Percentiles rank a stretch among this genome's conserved stretches.
These are phyloP conservation scores for Raffaelea ambrosiae DNA, from an alignment of 2,329 filamentous ascomycete species.

Conservation along the genomic window DNA sequence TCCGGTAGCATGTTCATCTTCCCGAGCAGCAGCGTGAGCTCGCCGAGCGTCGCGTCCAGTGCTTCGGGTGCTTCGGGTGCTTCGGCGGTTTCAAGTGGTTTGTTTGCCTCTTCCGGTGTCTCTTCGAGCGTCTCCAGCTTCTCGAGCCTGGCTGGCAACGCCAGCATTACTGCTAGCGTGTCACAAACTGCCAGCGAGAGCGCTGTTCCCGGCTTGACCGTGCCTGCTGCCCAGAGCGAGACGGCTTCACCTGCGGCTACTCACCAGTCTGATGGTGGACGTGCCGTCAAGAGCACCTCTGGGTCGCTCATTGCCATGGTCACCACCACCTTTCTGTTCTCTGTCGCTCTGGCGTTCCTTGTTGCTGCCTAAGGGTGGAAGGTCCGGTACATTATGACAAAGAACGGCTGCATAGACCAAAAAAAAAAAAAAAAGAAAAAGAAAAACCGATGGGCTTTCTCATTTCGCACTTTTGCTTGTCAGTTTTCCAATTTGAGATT, in stretches of 20 bases:
- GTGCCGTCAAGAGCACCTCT: not conserved
- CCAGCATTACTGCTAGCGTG: not conserved
- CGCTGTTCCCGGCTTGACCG: not conserved
- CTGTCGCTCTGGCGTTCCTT: not conserved
- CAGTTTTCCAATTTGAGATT: not conserved
- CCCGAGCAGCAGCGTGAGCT: not conserved
- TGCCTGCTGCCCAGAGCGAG: not conserved
- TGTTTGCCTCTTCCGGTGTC: not conserved
- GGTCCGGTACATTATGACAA: no score
- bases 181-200: not conserved
- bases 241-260: not conserved
- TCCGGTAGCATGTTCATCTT: no score
- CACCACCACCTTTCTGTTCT: not conserved
- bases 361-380: slow-evolving; percentile 1
- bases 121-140: not conserved
- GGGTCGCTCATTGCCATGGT: not conserved
- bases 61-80: not conserved
- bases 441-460: not conserved
- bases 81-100: not conserved
- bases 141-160: not conserved
- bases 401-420: not conserved
- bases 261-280: not conserved
- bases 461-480: not conserved
- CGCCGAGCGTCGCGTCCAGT: not conserved
- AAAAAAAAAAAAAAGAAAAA: not conserved